These are phyloP conservation scores for Geum urbanum DNA, from an alignment of 306 rosid species.

Conservation along the genomic window DNA sequence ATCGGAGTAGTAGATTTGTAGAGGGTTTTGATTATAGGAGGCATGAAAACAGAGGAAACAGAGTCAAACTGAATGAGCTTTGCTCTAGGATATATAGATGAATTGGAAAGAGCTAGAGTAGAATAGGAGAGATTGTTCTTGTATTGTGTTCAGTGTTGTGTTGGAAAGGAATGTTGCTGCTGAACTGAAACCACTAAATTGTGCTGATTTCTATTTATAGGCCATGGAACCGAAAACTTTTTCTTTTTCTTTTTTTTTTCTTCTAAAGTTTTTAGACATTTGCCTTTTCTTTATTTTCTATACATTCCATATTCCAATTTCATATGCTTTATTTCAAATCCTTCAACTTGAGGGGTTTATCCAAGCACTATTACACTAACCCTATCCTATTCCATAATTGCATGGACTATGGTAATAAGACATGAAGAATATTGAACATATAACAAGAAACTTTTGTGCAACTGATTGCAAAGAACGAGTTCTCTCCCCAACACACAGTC, in stretches of 20 bases:
- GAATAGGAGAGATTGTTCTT: background rate
- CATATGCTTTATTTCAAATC: slow-evolving; percentile 25
- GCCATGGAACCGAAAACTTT: slow-evolving; percentile 13
- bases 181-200: slow-evolving; percentile 4
- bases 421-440: background rate
- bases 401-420: background rate
- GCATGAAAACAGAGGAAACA: slow-evolving; percentile 39
- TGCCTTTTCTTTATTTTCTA: slow-evolving; percentile 14
- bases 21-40: slow-evolving; percentile 25
- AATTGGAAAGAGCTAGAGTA: background rate
- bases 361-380: slow-evolving; percentile 3
- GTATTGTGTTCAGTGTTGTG: background rate
- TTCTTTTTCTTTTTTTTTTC: background rate
- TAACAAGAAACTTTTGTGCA: background rate
- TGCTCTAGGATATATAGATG: background rate
- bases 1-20: slow-evolving; percentile 20
- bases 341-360: slow-evolving; percentile 18
- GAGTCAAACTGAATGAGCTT: slow-evolving; percentile 10
- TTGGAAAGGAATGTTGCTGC: slow-evolving; percentile 3
- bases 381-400: background rate
- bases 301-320: slow-evolving; percentile 23
- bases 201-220: slow-evolving; percentile 25
- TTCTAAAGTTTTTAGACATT: background rate
- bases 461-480: background rate
- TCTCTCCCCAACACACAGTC: too few species aligned